Evolutionary conservation across 352 stramenopile genomes (phyloP).

Genomic region (Pilasporangium apinafurcum): DNA sequence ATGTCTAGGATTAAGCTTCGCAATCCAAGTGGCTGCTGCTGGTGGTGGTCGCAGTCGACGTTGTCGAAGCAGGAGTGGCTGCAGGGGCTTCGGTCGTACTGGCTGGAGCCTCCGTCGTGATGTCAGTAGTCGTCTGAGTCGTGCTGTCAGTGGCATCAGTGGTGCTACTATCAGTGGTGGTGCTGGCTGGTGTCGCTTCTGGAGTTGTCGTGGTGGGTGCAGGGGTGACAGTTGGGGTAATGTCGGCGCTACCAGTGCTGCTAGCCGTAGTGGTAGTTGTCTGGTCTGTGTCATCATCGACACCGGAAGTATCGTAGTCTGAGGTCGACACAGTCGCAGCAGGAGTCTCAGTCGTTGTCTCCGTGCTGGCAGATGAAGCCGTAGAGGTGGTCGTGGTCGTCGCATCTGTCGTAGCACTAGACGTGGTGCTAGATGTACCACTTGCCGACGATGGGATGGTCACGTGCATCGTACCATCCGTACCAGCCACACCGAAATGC

Average conservation of each 20-base stretch:
- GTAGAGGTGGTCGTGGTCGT: background rate
- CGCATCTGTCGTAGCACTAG: background rate
- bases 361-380: background rate
- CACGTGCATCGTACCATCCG: slow-evolving; percentile 13
- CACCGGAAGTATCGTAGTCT: too few relatives aligned
- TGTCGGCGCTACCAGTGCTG: background rate
- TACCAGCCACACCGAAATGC: slow-evolving; percentile 32
- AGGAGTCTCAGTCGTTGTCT: background rate
- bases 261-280: background rate
- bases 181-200: background rate
- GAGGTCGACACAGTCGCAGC: background rate
- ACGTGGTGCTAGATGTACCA: too few relatives aligned
- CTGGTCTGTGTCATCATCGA: background rate
- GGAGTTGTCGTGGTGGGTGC: background rate
- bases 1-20: too few relatives aligned
- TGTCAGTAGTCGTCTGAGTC: background rate
- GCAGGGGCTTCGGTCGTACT: too few relatives aligned
- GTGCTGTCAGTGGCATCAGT: background rate
- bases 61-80: too few relatives aligned
- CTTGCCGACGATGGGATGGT: slow-evolving; percentile 15
- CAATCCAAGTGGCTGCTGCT: too few relatives aligned
- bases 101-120: too few relatives aligned
- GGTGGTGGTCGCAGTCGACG: too few relatives aligned
- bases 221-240: background rate
- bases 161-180: background rate